Base-by-base conservation (phyloP, 345 rosid genomes). In the Luvunga scandens region DNA sequence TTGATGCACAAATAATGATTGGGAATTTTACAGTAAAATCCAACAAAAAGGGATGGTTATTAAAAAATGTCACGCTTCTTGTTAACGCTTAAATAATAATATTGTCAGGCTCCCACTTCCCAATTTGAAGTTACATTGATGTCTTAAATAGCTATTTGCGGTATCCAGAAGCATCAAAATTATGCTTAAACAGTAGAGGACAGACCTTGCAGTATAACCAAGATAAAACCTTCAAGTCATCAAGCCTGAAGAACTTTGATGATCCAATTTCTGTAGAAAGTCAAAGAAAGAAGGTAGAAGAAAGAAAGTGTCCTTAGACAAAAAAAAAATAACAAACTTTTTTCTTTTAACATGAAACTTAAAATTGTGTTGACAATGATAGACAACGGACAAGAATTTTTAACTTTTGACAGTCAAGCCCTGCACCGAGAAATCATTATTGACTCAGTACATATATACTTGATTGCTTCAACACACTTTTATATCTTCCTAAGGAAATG, bases 131-230 rank as follows among this genome's bases (percentile, higher is more conserved):
- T 28, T 14, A 62, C 14, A 63, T 25, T 61, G 3, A 63, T 63
- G 36, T 2, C 18, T 28, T 31, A 63, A 63, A 34, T 28, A 16
- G 33, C 19, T 27, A 28, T 16, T 63, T 28, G 30, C 13, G 19
- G 39, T 39, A 42, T 68, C 45, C 36, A 53, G 30, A 79, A 42
- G 65, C 33, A 61, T 39, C 28, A 65, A 48, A 72, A 53, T 7
- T 21, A 69, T 36, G 24, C 59, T 53, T 27, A 27, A 75, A 68
- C 22, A 61, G 33, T 28, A 56, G 75, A 84, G 84, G 71, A 62
- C 88, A 67, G 53, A 93, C 97, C 98, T 95, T 95, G 83, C 68
- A 88, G 33, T 63, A 73, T 77, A 95, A 86, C 99, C 99, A 95
- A 68, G 90, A 83, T 79, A 95, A 73, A 63, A 93, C 94, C 84